phyloP scores from a whole-genome alignment of 2,329 filamentous ascomycete genomes.

The Beauveria brongniartii region DNA sequence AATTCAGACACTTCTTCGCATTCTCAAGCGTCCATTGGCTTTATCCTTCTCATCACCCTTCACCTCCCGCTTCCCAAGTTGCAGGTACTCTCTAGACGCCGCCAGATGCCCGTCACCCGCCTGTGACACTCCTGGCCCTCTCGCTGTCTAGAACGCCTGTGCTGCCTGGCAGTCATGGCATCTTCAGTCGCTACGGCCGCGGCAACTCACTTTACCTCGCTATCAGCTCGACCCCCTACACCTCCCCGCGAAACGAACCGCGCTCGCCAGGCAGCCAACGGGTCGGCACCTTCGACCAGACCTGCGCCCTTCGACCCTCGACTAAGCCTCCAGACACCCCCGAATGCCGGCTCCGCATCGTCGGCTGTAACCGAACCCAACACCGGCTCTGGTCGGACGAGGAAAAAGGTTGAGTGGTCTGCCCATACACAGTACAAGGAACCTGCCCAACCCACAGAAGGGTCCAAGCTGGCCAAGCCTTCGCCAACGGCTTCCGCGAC shows the following conservation, averaged over 20 bases:
- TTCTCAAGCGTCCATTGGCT: neutral
- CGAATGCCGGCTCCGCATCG: constrained; percentile 37
- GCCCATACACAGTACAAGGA: constrained; percentile 49
- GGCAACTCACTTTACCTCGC: constrained; percentile 37
- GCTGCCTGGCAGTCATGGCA: constrained; percentile 34
- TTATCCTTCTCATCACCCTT: neutral
- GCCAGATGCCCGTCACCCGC: neutral
- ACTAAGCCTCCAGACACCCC: constrained; percentile 43
- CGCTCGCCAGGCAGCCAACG: constrained; percentile 28
- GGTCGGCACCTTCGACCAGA: constrained; percentile 25
- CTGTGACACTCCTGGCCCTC: constrained; percentile 10
- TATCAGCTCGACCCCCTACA: constrained; percentile 56
- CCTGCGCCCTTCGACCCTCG: constrained; percentile 31
- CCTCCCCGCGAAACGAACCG: constrained; percentile 50
- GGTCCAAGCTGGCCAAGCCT: constrained; percentile 28
- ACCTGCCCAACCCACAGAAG: constrained; percentile 36
- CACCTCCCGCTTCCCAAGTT: neutral
- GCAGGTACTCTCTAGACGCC: neutral
- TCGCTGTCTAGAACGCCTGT: constrained; percentile 31
- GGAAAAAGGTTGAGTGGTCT: constrained; percentile 52
- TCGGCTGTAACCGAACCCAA: constrained; percentile 34
- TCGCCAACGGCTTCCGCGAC: constrained; percentile 31
- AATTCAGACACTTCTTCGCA: neutral
- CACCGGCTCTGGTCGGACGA: constrained; percentile 34
- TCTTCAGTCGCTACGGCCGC: constrained; percentile 30